Conservation (phyloP, 1,284 basidiomycete species). For the Rhodotorula sp. region DNA sequence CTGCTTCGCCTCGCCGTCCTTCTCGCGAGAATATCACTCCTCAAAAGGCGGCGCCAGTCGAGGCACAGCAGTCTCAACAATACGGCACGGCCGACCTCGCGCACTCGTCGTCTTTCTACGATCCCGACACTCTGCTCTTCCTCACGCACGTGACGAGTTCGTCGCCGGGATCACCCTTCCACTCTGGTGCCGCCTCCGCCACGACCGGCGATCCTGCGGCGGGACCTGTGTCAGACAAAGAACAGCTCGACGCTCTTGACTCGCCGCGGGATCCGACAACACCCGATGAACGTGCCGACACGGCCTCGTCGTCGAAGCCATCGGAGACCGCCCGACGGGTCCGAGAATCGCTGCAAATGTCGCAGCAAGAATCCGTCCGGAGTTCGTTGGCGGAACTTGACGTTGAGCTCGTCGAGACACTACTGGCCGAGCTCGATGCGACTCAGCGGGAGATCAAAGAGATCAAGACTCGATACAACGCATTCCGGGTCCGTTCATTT, state of each 20-base stretch:
- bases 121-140: slow-evolving; percentile 65
- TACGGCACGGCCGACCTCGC: slow-evolving; percentile 17
- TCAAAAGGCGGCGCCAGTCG: neutral
- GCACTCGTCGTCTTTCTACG: slow-evolving; percentile 62
- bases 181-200: slow-evolving; percentile 8
- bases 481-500: slow-evolving; percentile 67
- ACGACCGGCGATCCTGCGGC: neutral
- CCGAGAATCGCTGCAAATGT: slow-evolving; percentile 45
- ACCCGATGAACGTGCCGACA: neutral
- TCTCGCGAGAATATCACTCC: neutral
- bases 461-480: slow-evolving; percentile 75
- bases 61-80: neutral
- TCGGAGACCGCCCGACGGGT: slow-evolving; percentile 33
- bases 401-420: slow-evolving; percentile 67
- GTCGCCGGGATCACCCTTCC: neutral
- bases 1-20: neutral
- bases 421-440: slow-evolving; percentile 67
- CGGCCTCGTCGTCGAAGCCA: neutral
- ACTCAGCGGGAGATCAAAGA: slow-evolving; percentile 63
- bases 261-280: neutral
- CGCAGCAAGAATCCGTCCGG: slow-evolving; percentile 52
- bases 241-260: neutral
- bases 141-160: slow-evolving; percentile 48
- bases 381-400: slow-evolving; percentile 60
- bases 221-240: neutral